Evolutionary conservation across 768 basidiomycete species (phyloP).

Genomic region (Leccinum longicurvipes): DNA sequence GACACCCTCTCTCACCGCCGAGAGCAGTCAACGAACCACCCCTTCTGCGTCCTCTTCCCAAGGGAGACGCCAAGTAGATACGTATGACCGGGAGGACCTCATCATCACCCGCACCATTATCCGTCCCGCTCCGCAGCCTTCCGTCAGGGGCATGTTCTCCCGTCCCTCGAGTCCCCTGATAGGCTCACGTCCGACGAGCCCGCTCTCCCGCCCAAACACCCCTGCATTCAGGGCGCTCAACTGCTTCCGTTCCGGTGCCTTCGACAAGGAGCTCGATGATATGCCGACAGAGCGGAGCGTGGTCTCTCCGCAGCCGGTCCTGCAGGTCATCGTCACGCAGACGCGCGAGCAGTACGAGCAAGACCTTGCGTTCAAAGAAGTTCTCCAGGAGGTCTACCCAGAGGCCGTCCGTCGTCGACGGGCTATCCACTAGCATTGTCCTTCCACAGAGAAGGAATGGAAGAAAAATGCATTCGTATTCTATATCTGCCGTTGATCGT

Average conservation of each 20-base stretch:
- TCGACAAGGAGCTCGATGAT: constrained; percentile 32
- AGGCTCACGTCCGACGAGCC: constrained; percentile 26
- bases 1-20: constrained; percentile 13
- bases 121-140: constrained; percentile 29
- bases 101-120: constrained; percentile 37
- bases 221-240: constrained; percentile 28
- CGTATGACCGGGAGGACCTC: constrained; percentile 30
- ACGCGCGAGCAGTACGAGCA: constrained; percentile 33
- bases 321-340: constrained; percentile 35
- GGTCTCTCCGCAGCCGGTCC: constrained; percentile 16
- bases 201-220: constrained; percentile 21
- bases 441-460: constrained; percentile 1
- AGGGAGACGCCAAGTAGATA: constrained; percentile 21
- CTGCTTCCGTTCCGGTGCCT: constrained; percentile 33
- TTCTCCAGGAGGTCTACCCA: constrained; percentile 25
- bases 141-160: constrained; percentile 26
- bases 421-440: neutral
- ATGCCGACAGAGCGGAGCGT: constrained; percentile 20
- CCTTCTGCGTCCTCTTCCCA: constrained; percentile 8
- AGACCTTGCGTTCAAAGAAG: constrained; percentile 32
- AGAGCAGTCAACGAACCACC: constrained; percentile 3
- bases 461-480: neutral
- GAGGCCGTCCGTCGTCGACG: constrained; percentile 24
- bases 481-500: neutral
- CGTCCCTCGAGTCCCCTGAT: constrained; percentile 28